Conservation (phyloP, 2,329 filamentous ascomycete genomes). For the Colletotrichum scovillei region DNA sequence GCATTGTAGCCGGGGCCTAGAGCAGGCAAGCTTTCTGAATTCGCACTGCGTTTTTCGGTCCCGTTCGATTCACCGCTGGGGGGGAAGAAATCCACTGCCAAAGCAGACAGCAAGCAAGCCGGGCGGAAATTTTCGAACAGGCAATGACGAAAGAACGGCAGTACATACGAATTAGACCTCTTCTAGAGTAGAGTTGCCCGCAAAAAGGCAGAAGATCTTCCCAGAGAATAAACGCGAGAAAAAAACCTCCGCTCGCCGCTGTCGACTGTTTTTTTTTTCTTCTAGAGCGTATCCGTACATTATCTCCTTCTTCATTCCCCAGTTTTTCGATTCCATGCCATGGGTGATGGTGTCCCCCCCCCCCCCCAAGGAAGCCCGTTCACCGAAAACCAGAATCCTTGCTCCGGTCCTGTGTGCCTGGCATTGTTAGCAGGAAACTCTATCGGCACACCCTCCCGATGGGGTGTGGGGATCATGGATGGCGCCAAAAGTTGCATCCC, state of each 20-base stretch:
- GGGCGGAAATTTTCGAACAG: neutral
- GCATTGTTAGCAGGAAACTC: neutral
- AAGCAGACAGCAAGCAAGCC: neutral
- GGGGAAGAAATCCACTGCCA: neutral
- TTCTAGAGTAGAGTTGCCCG: neutral
- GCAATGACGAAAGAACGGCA: slow-evolving; percentile 11
- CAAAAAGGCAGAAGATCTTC: slow-evolving; percentile 14
- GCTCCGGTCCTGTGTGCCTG: slow-evolving; percentile 2
- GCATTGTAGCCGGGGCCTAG: too few species aligned
- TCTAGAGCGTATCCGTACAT: neutral
- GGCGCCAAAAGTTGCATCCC: neutral
- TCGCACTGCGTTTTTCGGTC: slow-evolving; percentile 1
- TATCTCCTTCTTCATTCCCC: slow-evolving; percentile 5
- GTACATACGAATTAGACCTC: neutral
- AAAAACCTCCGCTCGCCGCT: neutral
- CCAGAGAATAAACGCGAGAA: neutral
- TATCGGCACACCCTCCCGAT: slow-evolving; percentile 11
- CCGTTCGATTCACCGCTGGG: neutral
- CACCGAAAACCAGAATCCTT: slow-evolving; percentile 19
- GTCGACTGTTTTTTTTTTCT: neutral
- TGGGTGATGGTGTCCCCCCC: slow-evolving; percentile 11
- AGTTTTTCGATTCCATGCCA: slow-evolving; percentile 25
- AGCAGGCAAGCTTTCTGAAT: neutral
- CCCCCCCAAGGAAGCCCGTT: neutral
- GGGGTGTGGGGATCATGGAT: neutral